Conservation (phyloP, 78 protist species). For the Guillardia theta region DNA sequence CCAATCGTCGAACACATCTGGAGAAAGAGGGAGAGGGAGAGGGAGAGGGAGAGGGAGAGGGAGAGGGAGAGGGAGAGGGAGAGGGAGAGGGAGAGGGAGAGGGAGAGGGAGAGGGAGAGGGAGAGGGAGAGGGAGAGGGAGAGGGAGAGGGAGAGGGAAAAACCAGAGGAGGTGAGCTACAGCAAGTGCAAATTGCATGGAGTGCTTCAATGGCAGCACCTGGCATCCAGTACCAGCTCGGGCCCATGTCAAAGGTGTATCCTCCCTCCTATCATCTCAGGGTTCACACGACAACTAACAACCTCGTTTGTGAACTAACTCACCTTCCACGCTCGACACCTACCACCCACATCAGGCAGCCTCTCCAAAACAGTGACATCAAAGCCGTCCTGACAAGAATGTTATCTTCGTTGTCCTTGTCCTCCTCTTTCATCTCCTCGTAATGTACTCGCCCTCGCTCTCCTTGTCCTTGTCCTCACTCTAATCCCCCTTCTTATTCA, state of each 20-base stretch:
- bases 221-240: constrained; percentile 35
- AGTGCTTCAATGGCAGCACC: neutral
- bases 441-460: too few relatives aligned
- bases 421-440: too few relatives aligned
- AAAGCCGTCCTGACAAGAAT: too few relatives aligned
- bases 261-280: too few relatives aligned
- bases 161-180: neutral
- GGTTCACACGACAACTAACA: too few relatives aligned
- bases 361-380: constrained; percentile 15
- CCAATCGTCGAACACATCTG: neutral
- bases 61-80: neutral
- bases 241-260: constrained; percentile 1
- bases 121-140: neutral
- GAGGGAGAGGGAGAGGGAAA: neutral
- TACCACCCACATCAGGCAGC: neutral
- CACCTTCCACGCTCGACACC: neutral
- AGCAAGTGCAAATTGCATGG: neutral
- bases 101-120: neutral
- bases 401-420: too few relatives aligned
- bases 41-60: neutral
- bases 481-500: too few relatives aligned
- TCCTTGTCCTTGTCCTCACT: too few relatives aligned
- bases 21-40: neutral
- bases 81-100: neutral
- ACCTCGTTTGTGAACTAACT: too few relatives aligned